Evolutionary conservation across 306 rosid genomes (phyloP).

Genomic region (Rubus idaeus): DNA sequence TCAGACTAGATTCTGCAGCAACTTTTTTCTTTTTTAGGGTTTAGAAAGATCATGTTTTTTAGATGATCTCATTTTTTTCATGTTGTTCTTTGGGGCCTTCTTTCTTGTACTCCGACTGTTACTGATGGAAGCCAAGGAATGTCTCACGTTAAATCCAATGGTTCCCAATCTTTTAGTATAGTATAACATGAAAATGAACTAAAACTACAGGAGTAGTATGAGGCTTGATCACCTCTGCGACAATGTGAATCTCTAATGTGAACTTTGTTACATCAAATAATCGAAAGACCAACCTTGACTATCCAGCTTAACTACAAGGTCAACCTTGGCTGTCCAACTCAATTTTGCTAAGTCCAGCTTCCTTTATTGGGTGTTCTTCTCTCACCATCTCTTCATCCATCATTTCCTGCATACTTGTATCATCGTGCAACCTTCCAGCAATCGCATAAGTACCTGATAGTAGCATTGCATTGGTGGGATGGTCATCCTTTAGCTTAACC

Average conservation of each 20-base stretch:
- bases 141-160: neutral
- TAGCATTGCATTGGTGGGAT: constrained; percentile 69
- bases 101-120: neutral
- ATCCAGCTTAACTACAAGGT: no score
- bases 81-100: neutral
- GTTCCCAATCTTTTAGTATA: neutral
- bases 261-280: neutral
- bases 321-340: constrained; percentile 36
- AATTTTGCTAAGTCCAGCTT: constrained; percentile 58
- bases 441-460: constrained; percentile 57
- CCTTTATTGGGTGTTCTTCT: constrained; percentile 41
- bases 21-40: neutral
- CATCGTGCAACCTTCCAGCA: constrained; percentile 66
- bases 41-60: neutral
- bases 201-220: no score
- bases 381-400: constrained; percentile 28
- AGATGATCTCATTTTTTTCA: neutral
- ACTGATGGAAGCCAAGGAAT: neutral
- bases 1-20: neutral
- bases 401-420: constrained; percentile 32
- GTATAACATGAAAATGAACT: no score
- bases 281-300: no score
- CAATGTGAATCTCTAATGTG: neutral
- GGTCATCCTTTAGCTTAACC: constrained; percentile 39
- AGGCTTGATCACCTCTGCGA: neutral